These are phyloP conservation scores for Colletotrichum filicis DNA, from an alignment of 2,329 filamentous ascomycete species.

Conservation along the genomic window DNA sequence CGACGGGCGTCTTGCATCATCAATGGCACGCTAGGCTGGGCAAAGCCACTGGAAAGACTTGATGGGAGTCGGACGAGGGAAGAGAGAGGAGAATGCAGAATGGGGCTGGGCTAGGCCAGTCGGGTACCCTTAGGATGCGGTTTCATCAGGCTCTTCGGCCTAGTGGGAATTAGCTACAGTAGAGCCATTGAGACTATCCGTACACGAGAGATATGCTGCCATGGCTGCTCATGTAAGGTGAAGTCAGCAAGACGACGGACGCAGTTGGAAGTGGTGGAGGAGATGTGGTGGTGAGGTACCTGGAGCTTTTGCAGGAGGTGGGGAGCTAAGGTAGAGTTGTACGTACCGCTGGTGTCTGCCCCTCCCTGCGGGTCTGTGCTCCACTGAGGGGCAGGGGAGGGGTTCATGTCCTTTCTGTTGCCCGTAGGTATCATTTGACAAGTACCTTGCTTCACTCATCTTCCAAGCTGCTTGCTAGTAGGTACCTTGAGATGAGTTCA, in stretches of 20 bases:
- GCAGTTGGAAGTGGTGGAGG: background rate
- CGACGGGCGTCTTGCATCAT: slow-evolving; percentile 18
- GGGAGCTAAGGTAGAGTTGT: background rate
- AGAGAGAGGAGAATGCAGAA: background rate
- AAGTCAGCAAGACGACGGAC: background rate
- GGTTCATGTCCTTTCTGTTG: no score
- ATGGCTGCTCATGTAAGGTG: slow-evolving; percentile 11
- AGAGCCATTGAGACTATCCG: background rate
- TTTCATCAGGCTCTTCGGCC: slow-evolving; percentile 6
- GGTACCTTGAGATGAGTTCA: no score
- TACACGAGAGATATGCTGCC: background rate
- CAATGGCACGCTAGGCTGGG: slow-evolving; percentile 11
- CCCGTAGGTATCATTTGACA: no score
- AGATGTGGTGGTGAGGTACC: background rate
- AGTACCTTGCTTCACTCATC: no score
- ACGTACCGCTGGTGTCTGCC: background rate
- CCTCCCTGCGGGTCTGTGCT: background rate
- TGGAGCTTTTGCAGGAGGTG: no score
- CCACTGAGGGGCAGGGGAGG: background rate
- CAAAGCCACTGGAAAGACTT: background rate
- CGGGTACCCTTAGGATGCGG: background rate
- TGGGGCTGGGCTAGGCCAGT: background rate
- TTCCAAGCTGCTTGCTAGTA: no score
- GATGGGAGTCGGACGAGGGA: background rate
- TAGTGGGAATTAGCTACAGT: background rate